phyloP scores from a whole-genome alignment of 129 eudicot species.

The Ambrosia trifida region DNA sequence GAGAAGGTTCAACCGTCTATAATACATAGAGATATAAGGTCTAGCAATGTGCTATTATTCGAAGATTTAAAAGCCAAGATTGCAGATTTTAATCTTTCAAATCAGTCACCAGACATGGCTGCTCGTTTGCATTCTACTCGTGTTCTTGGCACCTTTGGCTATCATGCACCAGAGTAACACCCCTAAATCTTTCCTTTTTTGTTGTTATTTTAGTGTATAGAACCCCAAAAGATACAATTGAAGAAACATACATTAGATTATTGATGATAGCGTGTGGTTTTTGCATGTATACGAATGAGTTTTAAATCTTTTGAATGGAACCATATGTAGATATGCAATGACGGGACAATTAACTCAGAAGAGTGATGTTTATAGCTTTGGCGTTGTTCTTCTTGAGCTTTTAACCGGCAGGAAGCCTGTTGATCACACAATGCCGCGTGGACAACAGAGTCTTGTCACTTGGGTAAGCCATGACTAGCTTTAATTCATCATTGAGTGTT shows the following conservation, averaged over 20 bases:
- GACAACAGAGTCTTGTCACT: slow-evolving; percentile 91
- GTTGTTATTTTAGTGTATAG: background rate
- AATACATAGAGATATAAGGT: slow-evolving; percentile 87
- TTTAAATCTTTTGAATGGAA: slow-evolving; percentile 19
- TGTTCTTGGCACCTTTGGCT: slow-evolving; percentile 87
- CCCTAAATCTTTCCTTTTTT: slow-evolving; percentile 1
- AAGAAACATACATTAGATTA: background rate
- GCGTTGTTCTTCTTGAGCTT: slow-evolving; percentile 87
- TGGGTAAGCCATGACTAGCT: slow-evolving; percentile 56
- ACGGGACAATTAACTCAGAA: slow-evolving; percentile 86
- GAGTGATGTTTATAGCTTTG: slow-evolving; percentile 90
- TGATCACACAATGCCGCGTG: slow-evolving; percentile 93
- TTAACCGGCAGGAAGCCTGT: slow-evolving; percentile 89
- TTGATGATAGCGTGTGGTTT: background rate
- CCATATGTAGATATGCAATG: slow-evolving; percentile 72
- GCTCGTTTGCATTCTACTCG: slow-evolving; percentile 96
- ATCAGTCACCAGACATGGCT: slow-evolving; percentile 94
- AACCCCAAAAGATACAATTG: background rate
- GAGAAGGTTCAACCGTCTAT: slow-evolving; percentile 78
- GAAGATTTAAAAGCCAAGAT: slow-evolving; percentile 86
- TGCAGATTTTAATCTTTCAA: slow-evolving; percentile 87
- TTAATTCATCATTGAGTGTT: background rate
- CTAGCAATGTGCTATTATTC: slow-evolving; percentile 89
- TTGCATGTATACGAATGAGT: background rate
- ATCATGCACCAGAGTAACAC: slow-evolving; percentile 90